A percentile compares a stretch with the other conserved stretches of the same genome.
phyloP scores from a whole-genome alignment of 257 asterid genomes.

The Solanum boliviense region DNA sequence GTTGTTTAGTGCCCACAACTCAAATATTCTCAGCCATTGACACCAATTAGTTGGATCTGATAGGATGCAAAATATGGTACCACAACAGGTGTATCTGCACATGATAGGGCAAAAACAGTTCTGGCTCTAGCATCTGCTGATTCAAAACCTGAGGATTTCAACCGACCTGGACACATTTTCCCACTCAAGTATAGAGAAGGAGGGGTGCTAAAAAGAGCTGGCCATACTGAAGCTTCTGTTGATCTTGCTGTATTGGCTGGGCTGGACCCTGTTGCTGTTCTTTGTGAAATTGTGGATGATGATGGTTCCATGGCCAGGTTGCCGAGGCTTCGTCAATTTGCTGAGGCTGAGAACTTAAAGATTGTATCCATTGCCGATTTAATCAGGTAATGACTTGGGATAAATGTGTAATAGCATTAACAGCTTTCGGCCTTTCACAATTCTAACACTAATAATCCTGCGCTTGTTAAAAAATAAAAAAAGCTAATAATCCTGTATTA shows the following conservation, averaged over 20 bases:
- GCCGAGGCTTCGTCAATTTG: conserved; percentile 66
- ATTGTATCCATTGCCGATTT: conserved; percentile 82
- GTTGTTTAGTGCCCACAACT: background rate
- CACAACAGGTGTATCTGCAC: conserved; percentile 92
- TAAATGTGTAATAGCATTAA: background rate
- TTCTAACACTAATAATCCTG: background rate
- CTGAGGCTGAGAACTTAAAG: conserved; percentile 54
- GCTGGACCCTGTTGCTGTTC: conserved; percentile 67
- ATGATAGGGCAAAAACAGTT: conserved; percentile 77
- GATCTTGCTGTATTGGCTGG: conserved; percentile 88
- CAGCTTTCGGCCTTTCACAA: background rate
- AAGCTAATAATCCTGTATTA: background rate
- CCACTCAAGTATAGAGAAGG: conserved; percentile 91
- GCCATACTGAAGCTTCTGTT: conserved; percentile 97
- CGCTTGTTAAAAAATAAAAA: background rate
- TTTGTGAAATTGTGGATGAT: conserved; percentile 91
- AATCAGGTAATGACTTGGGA: conserved; percentile 42
- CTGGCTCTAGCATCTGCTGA: conserved; percentile 68
- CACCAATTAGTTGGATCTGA: conserved; percentile 5
- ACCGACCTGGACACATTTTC: conserved; percentile 97
- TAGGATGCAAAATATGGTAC: conserved; percentile 97
- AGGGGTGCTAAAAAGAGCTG: conserved; percentile 96
- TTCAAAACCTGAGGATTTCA: conserved; percentile 82
- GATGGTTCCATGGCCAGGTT: conserved; percentile 99
- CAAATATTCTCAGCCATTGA: background rate